Percentiles rank a stretch among this genome's conserved stretches.
phyloP scores from a whole-genome alignment of 2,329 filamentous ascomycete species.

The Diaporthe ilicicola region DNA sequence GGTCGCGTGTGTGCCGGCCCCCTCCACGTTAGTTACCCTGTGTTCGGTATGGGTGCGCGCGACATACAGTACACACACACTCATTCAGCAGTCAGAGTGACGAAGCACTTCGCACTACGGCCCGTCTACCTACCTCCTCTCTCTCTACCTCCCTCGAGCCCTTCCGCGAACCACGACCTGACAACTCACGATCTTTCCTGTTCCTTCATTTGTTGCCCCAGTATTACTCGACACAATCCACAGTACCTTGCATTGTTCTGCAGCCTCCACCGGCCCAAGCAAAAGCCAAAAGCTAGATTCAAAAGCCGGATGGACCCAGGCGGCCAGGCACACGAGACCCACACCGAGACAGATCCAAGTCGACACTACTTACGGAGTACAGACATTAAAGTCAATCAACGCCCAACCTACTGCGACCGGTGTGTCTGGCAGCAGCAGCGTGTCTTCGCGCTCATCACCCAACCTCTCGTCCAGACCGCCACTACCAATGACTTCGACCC shows the following conservation, averaged over 20 bases:
- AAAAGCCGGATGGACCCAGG: background rate
- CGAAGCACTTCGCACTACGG: background rate
- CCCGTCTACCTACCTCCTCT: background rate
- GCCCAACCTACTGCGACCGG: background rate
- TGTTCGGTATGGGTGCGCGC: slow-evolving; percentile 8
- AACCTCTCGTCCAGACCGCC: slow-evolving; percentile 15
- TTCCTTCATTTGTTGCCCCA: slow-evolving; percentile 2
- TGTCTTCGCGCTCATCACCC: slow-evolving; percentile 13
- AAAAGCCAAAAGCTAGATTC: background rate
- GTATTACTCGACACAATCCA: background rate
- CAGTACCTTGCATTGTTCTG: slow-evolving; percentile 11
- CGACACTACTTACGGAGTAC: slow-evolving; percentile 7
- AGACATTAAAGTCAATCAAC: slow-evolving; percentile 18
- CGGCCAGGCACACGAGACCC: slow-evolving; percentile 9
- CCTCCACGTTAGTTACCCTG: background rate
- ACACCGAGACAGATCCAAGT: slow-evolving; percentile 10
- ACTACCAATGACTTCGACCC: slow-evolving; percentile 5
- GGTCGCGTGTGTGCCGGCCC: slow-evolving; percentile 10
- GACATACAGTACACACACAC: background rate
- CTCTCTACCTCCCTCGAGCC: slow-evolving; percentile 2
- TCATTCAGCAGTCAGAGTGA: background rate
- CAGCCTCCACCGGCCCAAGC: slow-evolving; percentile 3
- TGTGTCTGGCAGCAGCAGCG: slow-evolving; percentile 6
- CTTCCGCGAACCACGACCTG: slow-evolving; percentile 27
- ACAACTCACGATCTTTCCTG: slow-evolving; percentile 32